Base-by-base conservation (phyloP, 768 basidiomycete species). In the Floccularia luteovirens region DNA sequence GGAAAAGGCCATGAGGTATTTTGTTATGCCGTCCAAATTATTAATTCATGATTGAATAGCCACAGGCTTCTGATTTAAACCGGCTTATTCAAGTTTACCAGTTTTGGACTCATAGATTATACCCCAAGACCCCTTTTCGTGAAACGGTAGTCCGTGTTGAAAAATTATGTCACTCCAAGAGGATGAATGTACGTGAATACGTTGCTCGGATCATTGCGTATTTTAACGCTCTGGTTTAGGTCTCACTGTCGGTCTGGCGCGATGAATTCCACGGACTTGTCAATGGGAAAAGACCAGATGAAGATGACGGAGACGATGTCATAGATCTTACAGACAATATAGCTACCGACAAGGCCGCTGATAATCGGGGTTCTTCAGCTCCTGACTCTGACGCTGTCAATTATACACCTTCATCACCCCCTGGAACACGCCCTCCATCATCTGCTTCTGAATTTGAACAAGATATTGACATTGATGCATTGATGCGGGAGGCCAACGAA, bases 61-160 rank as follows among this genome's bases (percentile, higher is more conserved):
- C 31, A 3, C 38, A 97, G 93, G 69, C 69, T n/a, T 59, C 74
- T 37, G 93, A 99, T 59, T 72, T 99, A 27, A 77, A 77, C 46
- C 70, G 85, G 27, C 62, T 97, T 11, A 66, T 98, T 40, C 77
- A 81, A 45, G 64, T 86, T 24, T 98, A 98, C 56, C 90, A 92
- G 53, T 86, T 91, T 51, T 99, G 96, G 96, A 75, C 90, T 3
- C 96, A 98, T 63, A 76, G 74, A 50, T 70, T 99, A 69, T 93
- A 85, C 55, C 96, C 96, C 3, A 90, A 85, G 52, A 82, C 77
- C 3, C 80, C 83, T 28, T 96, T 98, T 58, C 70, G 70, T 32
- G 92, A 96, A 53, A 94, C 91, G 0, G 79, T 94, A 4, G 64
- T 77, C 23, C 73, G 84, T 7, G 77, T 98, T 7, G 94, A 99